Evolutionary conservation across 352 stramenopile genomes (phyloP).

Genomic region (Hyaloperonospora brassicae): DNA sequence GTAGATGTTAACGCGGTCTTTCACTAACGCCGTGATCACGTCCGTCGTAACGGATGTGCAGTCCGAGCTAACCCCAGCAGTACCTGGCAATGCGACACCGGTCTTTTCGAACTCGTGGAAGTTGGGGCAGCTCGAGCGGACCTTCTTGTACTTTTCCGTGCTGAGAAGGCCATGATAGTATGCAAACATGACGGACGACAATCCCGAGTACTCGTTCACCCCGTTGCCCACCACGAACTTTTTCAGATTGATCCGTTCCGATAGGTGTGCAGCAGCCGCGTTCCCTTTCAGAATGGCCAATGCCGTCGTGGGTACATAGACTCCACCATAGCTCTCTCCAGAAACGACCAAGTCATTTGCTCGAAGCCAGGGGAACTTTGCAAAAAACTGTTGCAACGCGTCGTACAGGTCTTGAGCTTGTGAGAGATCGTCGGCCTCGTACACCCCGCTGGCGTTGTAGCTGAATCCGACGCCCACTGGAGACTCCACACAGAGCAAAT

Average conservation of each 20-base stretch:
- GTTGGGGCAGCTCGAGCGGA: conserved; percentile 40
- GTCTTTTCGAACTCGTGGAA: conserved; percentile 42
- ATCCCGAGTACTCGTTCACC: conserved; percentile 51
- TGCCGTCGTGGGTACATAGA: conserved; percentile 68
- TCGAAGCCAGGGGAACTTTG: conserved; percentile 75
- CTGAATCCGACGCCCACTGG: conserved; percentile 57
- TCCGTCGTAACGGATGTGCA: conserved; percentile 29
- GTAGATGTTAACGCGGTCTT: conserved; percentile 56
- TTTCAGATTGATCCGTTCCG: conserved; percentile 57
- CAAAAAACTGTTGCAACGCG: conserved; percentile 78
- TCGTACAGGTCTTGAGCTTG: conserved; percentile 72
- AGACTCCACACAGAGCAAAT: conserved; percentile 58
- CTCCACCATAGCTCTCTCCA: conserved; percentile 71
- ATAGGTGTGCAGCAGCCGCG: conserved; percentile 6
- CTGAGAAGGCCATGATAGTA: conserved; percentile 78
- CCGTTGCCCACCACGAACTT: conserved; percentile 84
- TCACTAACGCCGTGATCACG: conserved; percentile 29
- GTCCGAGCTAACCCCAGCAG: conserved; percentile 7
- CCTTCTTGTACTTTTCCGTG: conserved; percentile 50
- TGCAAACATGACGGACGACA: conserved; percentile 61
- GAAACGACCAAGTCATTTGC: conserved; percentile 75
- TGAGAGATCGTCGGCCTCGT: conserved; percentile 61
- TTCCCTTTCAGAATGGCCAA: conserved; percentile 52
- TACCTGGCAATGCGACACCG: conserved; percentile 9
- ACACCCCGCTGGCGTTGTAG: conserved; percentile 55